Percentiles rank a stretch among this genome's conserved stretches.
These are phyloP conservation scores for Fusarium drepaniforme DNA, from an alignment of 2,329 filamentous ascomycete genomes.

Conservation along the genomic window DNA sequence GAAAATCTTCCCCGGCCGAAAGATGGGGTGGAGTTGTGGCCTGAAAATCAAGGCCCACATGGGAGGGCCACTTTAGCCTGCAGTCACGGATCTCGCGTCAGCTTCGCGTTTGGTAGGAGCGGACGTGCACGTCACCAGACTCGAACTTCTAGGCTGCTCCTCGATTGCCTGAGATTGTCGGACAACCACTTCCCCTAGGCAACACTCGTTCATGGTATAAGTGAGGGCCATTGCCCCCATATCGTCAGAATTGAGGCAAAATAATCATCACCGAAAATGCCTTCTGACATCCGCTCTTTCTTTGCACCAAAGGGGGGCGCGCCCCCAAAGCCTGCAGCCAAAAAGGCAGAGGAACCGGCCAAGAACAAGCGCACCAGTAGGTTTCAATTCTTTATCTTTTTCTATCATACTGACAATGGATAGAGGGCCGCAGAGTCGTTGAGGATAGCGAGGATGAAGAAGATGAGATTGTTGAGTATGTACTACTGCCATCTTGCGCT, in stretches of 20 bases:
- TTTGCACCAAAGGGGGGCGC: constrained; percentile 82
- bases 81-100: constrained; percentile 59
- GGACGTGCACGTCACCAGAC: constrained; percentile 50
- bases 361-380: constrained; percentile 61
- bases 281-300: constrained; percentile 89
- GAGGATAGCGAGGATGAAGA: constrained; percentile 88
- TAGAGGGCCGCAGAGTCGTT: constrained; percentile 75
- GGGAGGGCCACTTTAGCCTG: constrained; percentile 45
- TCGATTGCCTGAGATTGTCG: constrained; percentile 37
- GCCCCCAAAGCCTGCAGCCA: constrained; percentile 60
- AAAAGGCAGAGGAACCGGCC: constrained; percentile 59
- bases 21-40: constrained; percentile 25
- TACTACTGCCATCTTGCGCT: constrained; percentile 12
- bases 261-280: constrained; percentile 63
- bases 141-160: constrained; percentile 45
- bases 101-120: constrained; percentile 54
- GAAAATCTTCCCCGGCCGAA: constrained; percentile 49
- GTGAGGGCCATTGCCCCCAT: constrained; percentile 23
- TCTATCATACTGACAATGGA: constrained; percentile 30
- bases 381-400: constrained; percentile 35
- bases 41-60: constrained; percentile 37
- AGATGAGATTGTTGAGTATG: constrained; percentile 66
- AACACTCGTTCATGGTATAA: constrained; percentile 40
- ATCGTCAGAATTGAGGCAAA: constrained; percentile 8
- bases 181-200: constrained; percentile 34